Conservation (phyloP, 2,329 filamentous ascomycete species). For the Nigrograna mackinnonii region DNA sequence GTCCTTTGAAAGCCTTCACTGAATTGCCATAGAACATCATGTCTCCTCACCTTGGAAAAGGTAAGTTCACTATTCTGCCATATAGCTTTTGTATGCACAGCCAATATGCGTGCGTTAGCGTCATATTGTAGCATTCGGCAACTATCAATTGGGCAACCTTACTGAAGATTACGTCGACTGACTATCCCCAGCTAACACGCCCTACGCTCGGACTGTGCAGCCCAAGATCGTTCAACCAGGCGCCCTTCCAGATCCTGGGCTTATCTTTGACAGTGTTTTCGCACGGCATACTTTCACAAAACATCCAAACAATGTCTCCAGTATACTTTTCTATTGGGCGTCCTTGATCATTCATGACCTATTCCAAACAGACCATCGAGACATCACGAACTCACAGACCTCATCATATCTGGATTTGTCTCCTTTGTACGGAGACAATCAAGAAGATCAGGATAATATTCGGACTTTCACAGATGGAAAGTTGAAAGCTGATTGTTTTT, state of each 20-base stretch:
- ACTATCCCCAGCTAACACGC: conserved; percentile 32
- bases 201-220: conserved; percentile 66
- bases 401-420: conserved; percentile 76
- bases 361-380: conserved; percentile 65
- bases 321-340: conserved; percentile 73
- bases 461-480: conserved; percentile 67
- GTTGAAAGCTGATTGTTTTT: conserved; percentile 70
- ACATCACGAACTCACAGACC: conserved; percentile 66
- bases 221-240: conserved; percentile 54
- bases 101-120: no score
- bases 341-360: conserved; percentile 65
- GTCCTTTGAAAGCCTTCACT: no score
- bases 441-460: conserved; percentile 66
- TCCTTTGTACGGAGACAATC: conserved; percentile 67
- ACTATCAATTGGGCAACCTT: no score
- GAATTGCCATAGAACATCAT: no score
- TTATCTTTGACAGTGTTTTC: conserved; percentile 67
- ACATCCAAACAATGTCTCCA: conserved; percentile 70
- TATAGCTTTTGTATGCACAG: no score
- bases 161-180: no score
- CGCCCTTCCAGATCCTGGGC: conserved; percentile 63
- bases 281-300: conserved; percentile 61
- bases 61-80: neutral
- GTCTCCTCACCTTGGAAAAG: neutral
- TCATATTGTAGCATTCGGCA: no score